Base-by-base conservation (phyloP, 306 rosid genomes). In the Abrus pulchellus region DNA sequence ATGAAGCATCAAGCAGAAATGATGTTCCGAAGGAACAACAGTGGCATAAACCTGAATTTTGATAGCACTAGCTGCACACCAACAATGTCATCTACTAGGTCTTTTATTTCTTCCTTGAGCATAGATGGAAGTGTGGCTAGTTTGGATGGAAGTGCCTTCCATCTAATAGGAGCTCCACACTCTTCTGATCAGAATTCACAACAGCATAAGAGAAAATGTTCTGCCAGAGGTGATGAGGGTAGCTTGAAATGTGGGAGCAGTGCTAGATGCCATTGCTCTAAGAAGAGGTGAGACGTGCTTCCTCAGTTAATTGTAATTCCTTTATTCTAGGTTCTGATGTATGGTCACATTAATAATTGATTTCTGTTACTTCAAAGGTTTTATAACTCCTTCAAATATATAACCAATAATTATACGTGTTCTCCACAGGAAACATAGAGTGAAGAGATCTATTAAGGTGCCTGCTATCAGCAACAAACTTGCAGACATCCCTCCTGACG, bases 401-500 rank as follows among this genome's bases (percentile, higher is more conserved):
- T 52, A 14, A 32, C 20, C 66, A 34, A 41, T 68, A 56, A 57
- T 32, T 47, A 2, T 41, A 5, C 40, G 77, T 13, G 54, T 68
- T 80, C 47, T 83, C 50, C 1, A 50, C 91, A 96, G 99, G 90
- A 96, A 96, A 81, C 94, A 93, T 74, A 88, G 97, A 85, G 93
- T 96, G 87, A 96, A 93, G 82, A 88, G 97, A 82, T 92, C 97
- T 13, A 93, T 96, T 62, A 96, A 93, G 88, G 99, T 96, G 64
- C 97, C 99, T 73, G 99, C 99, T 44, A 92, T 96, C 43, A 96
- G 99, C 85, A 92, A 89, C 93, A 96, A 96, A 78, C 97, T 96
- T 71, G 98, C 99, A 1, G 99, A 96, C 85, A 96, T 96, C 32
- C 99, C 99, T 68, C 94, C 98, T 4, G 99, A 96, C 90, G 98